A percentile compares a stretch with the other conserved stretches of the same genome.
phyloP scores from a whole-genome alignment of 768 basidiomycete species.

The Phaeotremella fagi region DNA sequence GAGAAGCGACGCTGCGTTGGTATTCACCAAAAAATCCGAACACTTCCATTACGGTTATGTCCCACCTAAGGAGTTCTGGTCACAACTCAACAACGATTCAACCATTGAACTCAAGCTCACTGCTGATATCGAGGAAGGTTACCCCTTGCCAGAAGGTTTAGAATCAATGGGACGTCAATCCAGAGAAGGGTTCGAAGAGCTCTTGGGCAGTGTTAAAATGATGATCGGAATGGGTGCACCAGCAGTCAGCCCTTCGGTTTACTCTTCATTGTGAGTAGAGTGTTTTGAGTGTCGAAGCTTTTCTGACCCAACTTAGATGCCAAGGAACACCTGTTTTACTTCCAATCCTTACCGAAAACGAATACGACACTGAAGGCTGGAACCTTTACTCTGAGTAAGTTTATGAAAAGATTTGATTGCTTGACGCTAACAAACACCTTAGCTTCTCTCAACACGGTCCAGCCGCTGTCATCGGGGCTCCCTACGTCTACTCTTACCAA shows the following conservation, averaged over 20 bases:
- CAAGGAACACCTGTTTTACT: slow-evolving; percentile 45
- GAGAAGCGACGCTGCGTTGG: slow-evolving; percentile 28
- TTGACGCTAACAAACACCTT: too few species aligned
- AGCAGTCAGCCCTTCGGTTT: slow-evolving; percentile 41
- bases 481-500: slow-evolving; percentile 44
- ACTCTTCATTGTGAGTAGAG: slow-evolving; percentile 43
- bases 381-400: slow-evolving; percentile 30
- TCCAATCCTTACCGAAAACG: slow-evolving; percentile 29
- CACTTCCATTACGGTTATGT: slow-evolving; percentile 37
- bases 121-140: slow-evolving; percentile 27
- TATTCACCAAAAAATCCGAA: slow-evolving; percentile 36
- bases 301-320: slow-evolving; percentile 28
- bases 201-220: slow-evolving; percentile 35
- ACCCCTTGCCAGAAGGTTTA: slow-evolving; percentile 39
- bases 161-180: slow-evolving; percentile 23
- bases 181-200: slow-evolving; percentile 28
- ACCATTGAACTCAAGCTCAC: slow-evolving; percentile 28
- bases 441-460: slow-evolving; percentile 42
- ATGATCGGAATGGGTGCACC: slow-evolving; percentile 44
- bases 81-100: slow-evolving; percentile 16
- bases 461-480: slow-evolving; percentile 35
- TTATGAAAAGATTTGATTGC: too few species aligned
- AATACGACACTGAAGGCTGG: slow-evolving; percentile 32
- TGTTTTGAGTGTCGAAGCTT: too few species aligned
- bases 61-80: slow-evolving; percentile 29